A percentile compares a stretch with the other conserved stretches of the same genome.
phyloP scores from a whole-genome alignment of 2,329 filamentous ascomycete species.

The Fusarium odoratissimum region DNA sequence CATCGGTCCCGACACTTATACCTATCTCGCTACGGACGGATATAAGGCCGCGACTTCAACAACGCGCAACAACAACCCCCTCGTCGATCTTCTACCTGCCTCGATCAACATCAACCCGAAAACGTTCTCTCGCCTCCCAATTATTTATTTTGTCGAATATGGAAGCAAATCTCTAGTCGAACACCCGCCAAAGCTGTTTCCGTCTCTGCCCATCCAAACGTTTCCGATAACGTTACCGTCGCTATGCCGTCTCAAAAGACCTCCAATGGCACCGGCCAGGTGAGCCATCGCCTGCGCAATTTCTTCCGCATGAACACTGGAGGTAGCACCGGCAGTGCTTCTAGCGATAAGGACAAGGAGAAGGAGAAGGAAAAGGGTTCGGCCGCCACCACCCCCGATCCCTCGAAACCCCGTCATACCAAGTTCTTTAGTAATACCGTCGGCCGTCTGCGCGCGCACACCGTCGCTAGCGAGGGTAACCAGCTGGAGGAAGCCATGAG shows the following conservation, averaged over 20 bases:
- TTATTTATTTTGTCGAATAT: slow-evolving; percentile 49
- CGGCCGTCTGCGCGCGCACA: slow-evolving; percentile 87
- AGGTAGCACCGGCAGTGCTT: slow-evolving; percentile 53
- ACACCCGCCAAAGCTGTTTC: slow-evolving; percentile 30
- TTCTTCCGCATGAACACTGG: slow-evolving; percentile 75
- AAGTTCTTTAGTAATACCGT: slow-evolving; percentile 89
- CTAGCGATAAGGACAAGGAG: slow-evolving; percentile 54
- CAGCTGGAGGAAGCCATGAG: slow-evolving; percentile 88
- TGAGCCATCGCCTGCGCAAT: slow-evolving; percentile 76
- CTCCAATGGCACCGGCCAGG: slow-evolving; percentile 64
- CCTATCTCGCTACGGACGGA: slow-evolving; percentile 9
- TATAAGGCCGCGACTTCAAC: slow-evolving; percentile 16
- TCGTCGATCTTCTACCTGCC: slow-evolving; percentile 25
- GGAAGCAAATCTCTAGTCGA: slow-evolving; percentile 53
- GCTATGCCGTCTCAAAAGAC: slow-evolving; percentile 67
- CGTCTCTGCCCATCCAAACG: slow-evolving; percentile 22
- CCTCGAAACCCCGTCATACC: slow-evolving; percentile 79
- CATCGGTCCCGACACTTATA: slow-evolving; percentile 8
- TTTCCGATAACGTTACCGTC: slow-evolving; percentile 18
- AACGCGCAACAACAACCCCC: slow-evolving; percentile 23
- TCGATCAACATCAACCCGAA: slow-evolving; percentile 26
- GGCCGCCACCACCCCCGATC: slow-evolving; percentile 31
- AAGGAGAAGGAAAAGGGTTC: slow-evolving; percentile 51
- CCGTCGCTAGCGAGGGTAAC: slow-evolving; percentile 92
- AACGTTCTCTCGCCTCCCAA: slow-evolving; percentile 1